phyloP scores from a whole-genome alignment of 441 rosid species.

The Populus hybrid region DNA sequence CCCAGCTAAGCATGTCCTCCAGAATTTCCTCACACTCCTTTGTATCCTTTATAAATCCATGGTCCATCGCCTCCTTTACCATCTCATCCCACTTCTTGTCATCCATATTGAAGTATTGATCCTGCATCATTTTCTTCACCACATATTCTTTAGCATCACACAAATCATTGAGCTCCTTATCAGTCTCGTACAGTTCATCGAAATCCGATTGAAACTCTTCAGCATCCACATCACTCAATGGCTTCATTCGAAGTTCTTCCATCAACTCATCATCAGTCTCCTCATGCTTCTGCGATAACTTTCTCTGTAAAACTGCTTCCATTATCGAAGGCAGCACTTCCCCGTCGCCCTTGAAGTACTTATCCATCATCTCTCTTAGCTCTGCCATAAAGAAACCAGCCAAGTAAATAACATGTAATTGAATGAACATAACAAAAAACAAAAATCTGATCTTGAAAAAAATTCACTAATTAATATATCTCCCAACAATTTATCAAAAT shows the following conservation, averaged over 20 bases:
- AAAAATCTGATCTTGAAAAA: background rate
- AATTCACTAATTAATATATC: background rate
- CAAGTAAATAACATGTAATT: constrained; percentile 2
- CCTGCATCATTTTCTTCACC: constrained; percentile 43
- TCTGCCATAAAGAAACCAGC: constrained; percentile 41
- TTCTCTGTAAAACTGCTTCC: constrained; percentile 60
- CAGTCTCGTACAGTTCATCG: constrained; percentile 56
- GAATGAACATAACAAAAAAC: background rate
- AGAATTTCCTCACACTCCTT: constrained; percentile 70
- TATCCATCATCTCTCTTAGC: constrained; percentile 50
- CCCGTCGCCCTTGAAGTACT: constrained; percentile 72
- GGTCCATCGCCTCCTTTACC: constrained; percentile 55
- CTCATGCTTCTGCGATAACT: constrained; percentile 48
- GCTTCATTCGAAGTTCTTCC: constrained; percentile 41
- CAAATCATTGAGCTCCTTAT: constrained; percentile 68
- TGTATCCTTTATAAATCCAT: constrained; percentile 63
- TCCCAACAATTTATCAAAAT: background rate
- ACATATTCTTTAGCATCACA: constrained; percentile 49
- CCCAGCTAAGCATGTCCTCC: constrained; percentile 89
- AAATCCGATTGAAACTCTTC: constrained; percentile 65
- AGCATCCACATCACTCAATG: constrained; percentile 48
- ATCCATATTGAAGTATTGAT: constrained; percentile 71
- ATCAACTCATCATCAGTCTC: constrained; percentile 69
- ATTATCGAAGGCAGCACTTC: constrained; percentile 58
- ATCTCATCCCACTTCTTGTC: constrained; percentile 81